These are phyloP conservation scores for Colletotrichum sp. DNA, from an alignment of 2,329 filamentous ascomycete genomes.

Conservation along the genomic window DNA sequence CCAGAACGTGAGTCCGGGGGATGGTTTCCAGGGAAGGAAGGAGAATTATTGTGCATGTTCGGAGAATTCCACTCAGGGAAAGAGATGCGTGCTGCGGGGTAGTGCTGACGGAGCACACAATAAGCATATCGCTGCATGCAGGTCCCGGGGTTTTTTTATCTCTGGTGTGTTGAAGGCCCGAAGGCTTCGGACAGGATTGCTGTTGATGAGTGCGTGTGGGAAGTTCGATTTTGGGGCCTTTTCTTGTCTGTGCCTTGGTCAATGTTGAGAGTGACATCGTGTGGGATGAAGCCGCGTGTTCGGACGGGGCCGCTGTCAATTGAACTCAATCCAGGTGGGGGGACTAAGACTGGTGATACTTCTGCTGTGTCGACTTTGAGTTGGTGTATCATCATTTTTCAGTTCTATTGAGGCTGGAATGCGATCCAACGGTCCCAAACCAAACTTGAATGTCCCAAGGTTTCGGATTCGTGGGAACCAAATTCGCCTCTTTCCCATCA, in stretches of 20 bases:
- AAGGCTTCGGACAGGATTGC: background rate
- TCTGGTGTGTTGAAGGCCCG: background rate
- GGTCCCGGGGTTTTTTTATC: background rate
- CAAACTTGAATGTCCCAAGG: background rate
- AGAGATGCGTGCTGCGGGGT: background rate
- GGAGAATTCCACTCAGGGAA: background rate
- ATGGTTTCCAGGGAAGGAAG: background rate
- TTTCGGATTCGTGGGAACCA: background rate
- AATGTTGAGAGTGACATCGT: background rate
- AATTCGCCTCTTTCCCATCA: fast-evolving
- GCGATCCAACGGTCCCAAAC: background rate
- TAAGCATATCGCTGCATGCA: background rate
- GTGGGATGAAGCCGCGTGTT: background rate
- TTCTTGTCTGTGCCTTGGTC: background rate
- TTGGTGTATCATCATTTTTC: background rate
- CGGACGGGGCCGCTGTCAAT: background rate
- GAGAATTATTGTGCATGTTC: background rate
- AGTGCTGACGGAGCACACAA: background rate
- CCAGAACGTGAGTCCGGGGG: background rate
- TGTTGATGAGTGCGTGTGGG: background rate
- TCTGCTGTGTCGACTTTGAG: background rate
- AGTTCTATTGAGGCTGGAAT: background rate
- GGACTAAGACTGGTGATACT: fast-evolving
- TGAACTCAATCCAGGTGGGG: background rate
- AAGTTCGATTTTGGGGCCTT: background rate